Evolutionary conservation across 2,329 filamentous ascomycete species (phyloP).

Genomic region (Calonectria naviculata): DNA sequence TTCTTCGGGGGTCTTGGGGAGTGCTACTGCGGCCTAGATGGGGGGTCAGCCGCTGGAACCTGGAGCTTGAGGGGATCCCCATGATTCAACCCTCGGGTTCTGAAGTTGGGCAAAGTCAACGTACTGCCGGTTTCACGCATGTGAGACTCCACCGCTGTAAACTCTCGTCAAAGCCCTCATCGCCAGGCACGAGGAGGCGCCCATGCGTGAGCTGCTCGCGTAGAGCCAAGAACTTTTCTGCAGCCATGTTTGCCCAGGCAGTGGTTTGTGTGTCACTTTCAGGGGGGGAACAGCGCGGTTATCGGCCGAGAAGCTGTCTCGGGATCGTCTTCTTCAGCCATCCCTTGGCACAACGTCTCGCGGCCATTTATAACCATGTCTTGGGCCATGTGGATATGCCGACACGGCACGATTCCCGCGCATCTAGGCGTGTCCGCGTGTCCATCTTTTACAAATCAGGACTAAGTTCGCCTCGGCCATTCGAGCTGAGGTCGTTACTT

Average conservation of each 20-base stretch:
- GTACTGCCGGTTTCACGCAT: conserved; percentile 48
- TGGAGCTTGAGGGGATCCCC: neutral
- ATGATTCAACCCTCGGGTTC: neutral
- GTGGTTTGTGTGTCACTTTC: conserved; percentile 50
- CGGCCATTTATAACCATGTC: neutral
- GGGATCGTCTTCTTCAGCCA: neutral
- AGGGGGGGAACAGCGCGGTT: neutral
- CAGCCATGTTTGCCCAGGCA: conserved; percentile 42
- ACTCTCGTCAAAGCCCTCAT: conserved; percentile 47
- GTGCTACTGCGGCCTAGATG: conserved; percentile 56
- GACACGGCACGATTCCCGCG: neutral
- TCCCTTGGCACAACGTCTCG: neutral
- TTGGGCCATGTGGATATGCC: neutral
- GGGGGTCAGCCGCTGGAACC: conserved; percentile 6
- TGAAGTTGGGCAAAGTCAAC: neutral
- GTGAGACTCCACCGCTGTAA: conserved; percentile 51
- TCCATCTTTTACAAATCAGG: neutral
- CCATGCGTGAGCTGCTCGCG: conserved; percentile 36
- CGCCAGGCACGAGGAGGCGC: conserved; percentile 45
- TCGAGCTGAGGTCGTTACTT: neutral
- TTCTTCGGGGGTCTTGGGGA: conserved; percentile 53
- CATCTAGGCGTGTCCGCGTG: neutral
- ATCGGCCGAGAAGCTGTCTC: neutral
- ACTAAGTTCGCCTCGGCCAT: neutral
- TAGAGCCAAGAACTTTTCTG: conserved; percentile 28